These are phyloP conservation scores for Termitomyces sp. DNA, from an alignment of 768 basidiomycete genomes.

Conservation along the genomic window DNA sequence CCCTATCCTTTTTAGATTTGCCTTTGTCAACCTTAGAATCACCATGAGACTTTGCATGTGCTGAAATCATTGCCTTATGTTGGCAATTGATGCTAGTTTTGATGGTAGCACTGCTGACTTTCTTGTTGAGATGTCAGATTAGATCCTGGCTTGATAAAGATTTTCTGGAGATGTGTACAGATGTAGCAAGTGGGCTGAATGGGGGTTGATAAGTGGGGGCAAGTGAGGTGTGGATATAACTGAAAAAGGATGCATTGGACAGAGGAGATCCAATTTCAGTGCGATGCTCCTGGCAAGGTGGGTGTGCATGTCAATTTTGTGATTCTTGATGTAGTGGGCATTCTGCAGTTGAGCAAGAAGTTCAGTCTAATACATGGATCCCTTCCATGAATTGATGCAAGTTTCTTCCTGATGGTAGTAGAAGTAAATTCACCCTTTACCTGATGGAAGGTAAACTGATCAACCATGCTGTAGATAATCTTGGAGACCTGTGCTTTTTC, in stretches of 20 bases:
- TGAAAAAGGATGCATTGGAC: too few relatives aligned
- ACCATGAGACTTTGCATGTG: too few relatives aligned
- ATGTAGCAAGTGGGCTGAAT: too few relatives aligned
- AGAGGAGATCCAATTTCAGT: not conserved
- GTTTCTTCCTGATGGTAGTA: not conserved
- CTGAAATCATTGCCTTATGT: too few relatives aligned
- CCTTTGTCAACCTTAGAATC: too few relatives aligned
- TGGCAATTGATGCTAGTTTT: too few relatives aligned
- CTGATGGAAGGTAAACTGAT: not conserved
- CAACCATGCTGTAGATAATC: not conserved
- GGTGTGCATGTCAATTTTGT: not conserved
- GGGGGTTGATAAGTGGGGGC: not conserved
- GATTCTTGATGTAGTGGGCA: not conserved
- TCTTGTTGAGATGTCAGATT: too few relatives aligned
- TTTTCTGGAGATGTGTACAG: not conserved
- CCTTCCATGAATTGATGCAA: not conserved
- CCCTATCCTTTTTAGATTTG: too few relatives aligned
- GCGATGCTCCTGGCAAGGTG: not conserved
- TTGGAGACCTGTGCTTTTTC: not conserved
- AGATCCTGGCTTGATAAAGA: too few relatives aligned
- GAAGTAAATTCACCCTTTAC: not conserved
- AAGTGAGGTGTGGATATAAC: not conserved
- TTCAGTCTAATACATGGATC: not conserved
- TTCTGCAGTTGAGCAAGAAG: not conserved
- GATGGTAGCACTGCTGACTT: too few relatives aligned